phyloP scores from a whole-genome alignment of 2,329 filamentous ascomycete species.

The Verticillium dahliae region DNA sequence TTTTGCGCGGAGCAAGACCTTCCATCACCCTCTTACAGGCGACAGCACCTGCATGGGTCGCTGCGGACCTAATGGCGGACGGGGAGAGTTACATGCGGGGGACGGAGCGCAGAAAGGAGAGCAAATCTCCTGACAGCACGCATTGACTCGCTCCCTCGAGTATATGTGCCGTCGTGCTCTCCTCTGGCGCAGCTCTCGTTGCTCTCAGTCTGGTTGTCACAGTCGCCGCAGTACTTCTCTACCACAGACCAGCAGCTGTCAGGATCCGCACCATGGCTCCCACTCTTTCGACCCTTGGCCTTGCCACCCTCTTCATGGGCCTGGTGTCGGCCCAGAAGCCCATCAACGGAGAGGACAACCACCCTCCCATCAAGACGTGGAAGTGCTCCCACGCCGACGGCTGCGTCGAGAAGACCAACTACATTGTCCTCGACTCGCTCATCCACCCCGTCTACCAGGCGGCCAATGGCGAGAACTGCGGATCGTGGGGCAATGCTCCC shows the following conservation, averaged over 20 bases:
- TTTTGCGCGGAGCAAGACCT: not conserved
- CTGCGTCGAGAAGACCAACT: constrained; percentile 38
- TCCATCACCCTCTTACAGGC: not conserved
- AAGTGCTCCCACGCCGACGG: constrained; percentile 43
- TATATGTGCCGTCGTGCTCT: not conserved
- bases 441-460: constrained; percentile 38
- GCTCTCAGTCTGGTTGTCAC: not conserved
- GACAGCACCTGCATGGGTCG: too few relatives aligned
- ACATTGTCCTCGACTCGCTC: constrained; percentile 42
- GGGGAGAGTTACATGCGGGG: not conserved
- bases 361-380: constrained; percentile 44
- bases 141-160: not conserved
- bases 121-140: not conserved
- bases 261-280: constrained; percentile 5
- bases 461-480: constrained; percentile 23
- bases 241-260: not conserved
- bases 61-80: not conserved
- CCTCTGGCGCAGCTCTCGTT: not conserved
- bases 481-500: constrained; percentile 22
- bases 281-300: constrained; percentile 3
- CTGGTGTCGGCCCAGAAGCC: constrained; percentile 30
- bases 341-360: constrained; percentile 34
- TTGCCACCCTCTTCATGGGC: constrained; percentile 15
- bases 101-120: not conserved
- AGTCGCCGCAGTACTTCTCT: not conserved